Conservation (phyloP, 2,329 filamentous ascomycete genomes). For the Clonostachys rosea region DNA sequence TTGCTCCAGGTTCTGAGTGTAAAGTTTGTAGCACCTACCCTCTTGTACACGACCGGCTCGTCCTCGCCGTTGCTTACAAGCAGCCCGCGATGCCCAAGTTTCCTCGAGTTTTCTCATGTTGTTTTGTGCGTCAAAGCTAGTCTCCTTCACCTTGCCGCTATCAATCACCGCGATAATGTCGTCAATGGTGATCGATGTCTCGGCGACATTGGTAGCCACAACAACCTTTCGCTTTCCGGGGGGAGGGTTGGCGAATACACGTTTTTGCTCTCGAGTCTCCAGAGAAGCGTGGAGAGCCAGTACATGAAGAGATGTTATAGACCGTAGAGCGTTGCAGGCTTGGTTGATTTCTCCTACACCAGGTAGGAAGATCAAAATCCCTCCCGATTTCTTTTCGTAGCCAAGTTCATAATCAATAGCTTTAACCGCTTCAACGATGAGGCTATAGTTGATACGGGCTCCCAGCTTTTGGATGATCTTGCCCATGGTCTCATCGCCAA, state of each 20-base stretch:
- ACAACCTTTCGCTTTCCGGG: conserved; percentile 85
- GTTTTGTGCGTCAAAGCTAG: conserved; percentile 83
- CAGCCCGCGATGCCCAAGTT: conserved; percentile 89
- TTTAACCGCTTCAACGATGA: conserved; percentile 75
- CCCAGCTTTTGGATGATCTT: conserved; percentile 70
- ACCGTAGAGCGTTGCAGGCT: conserved; percentile 63
- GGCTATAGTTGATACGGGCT: conserved; percentile 84
- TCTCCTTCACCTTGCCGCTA: conserved; percentile 93
- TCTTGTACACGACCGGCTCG: conserved; percentile 89
- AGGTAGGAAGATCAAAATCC: conserved; percentile 92
- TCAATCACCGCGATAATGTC: conserved; percentile 96
- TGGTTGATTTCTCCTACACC: conserved; percentile 89
- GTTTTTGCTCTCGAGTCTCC: conserved; percentile 80
- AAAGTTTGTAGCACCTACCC: conserved; percentile 93
- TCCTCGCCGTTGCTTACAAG: conserved; percentile 90
- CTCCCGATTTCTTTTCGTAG: conserved; percentile 61
- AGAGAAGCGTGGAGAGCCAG: conserved; percentile 90
- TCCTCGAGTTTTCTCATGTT: conserved; percentile 95
- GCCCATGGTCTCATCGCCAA: conserved; percentile 54
- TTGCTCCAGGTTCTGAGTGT: conserved; percentile 78
- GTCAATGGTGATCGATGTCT: conserved; percentile 98
- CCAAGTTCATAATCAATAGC: conserved; percentile 75
- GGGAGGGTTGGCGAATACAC: conserved; percentile 76
- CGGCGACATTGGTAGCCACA: conserved; percentile 92
- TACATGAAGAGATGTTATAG: conserved; percentile 62